Evolutionary conservation across 2,329 filamentous ascomycete genomes (phyloP).

Genomic region (Aspergillus sojae): DNA sequence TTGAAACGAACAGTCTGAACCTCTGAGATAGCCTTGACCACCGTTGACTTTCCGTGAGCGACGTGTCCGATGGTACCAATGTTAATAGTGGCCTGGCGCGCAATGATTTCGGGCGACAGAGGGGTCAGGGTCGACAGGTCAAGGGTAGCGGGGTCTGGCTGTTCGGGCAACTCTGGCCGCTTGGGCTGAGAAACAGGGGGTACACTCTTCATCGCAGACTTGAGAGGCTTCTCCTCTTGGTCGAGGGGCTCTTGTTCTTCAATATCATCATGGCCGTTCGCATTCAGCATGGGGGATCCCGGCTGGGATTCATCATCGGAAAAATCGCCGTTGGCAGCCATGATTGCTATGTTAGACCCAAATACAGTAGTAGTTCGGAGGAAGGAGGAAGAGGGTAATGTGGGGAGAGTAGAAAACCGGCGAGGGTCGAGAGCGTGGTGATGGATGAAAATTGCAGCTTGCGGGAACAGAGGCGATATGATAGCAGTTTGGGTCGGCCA

Average conservation of each 20-base stretch:
- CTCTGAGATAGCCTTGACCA: slow-evolving; percentile 98
- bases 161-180: slow-evolving; percentile 74
- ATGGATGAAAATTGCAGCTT: slow-evolving; percentile 41
- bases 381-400: slow-evolving; percentile 9
- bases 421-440: slow-evolving; percentile 25
- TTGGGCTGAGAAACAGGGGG: slow-evolving; percentile 58
- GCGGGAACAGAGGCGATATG: slow-evolving; percentile 36
- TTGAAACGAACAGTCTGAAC: slow-evolving; percentile 99
- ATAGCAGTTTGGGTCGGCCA: slow-evolving; percentile 29
- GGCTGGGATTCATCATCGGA: slow-evolving; percentile 59
- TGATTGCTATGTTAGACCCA: slow-evolving; percentile 41
- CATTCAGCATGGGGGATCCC: slow-evolving; percentile 55
- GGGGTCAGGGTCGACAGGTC: slow-evolving; percentile 80
- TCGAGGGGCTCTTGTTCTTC: slow-evolving; percentile 73
- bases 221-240: slow-evolving; percentile 68
- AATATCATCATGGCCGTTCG: slow-evolving; percentile 67
- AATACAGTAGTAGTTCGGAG: slow-evolving; percentile 8
- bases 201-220: slow-evolving; percentile 83
- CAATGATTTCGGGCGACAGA: slow-evolving; percentile 94
- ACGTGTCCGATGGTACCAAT: slow-evolving; percentile 98
- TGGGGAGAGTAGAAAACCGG: slow-evolving; percentile 12
- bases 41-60: slow-evolving; percentile 97
- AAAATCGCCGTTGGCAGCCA: slow-evolving; percentile 60
- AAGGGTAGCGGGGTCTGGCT: slow-evolving; percentile 88
- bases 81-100: slow-evolving; percentile 97